Conservation (phyloP, 2,329 filamentous ascomycete genomes). For the Xylaria multiplex region DNA sequence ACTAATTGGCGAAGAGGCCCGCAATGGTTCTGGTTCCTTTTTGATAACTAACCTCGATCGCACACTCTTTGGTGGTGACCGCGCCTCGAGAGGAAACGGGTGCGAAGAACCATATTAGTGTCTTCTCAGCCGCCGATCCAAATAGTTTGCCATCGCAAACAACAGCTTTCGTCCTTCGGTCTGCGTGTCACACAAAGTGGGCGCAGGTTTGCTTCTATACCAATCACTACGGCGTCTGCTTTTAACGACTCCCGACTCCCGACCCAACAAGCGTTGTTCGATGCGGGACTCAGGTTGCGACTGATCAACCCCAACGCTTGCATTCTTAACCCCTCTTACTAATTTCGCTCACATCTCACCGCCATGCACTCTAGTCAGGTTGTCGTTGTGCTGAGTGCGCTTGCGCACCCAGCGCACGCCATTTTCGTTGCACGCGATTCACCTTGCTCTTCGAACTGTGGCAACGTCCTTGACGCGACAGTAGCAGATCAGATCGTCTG, state of each 20-base stretch:
- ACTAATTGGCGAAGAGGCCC: conserved; percentile 11
- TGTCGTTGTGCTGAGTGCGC: conserved; percentile 24
- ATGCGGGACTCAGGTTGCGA: conserved; percentile 12
- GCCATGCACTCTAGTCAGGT: conserved; percentile 21
- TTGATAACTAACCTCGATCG: conserved; percentile 19
- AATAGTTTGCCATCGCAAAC: conserved; percentile 15
- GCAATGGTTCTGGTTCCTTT: conserved; percentile 18
- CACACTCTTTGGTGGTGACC: conserved; percentile 30
- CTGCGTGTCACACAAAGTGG: neutral
- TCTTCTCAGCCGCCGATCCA: conserved; percentile 13
- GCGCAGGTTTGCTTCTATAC: conserved; percentile 26
- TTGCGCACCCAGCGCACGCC: conserved; percentile 19
- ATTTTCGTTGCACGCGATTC: conserved; percentile 49
- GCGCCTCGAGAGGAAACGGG: conserved; percentile 25
- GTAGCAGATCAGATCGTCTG: conserved; percentile 61
- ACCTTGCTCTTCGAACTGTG: conserved; percentile 61
- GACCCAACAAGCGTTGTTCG: neutral
- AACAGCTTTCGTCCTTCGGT: conserved; percentile 15
- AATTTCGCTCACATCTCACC: conserved; percentile 1
- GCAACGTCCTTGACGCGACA: conserved; percentile 62
- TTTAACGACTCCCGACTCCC: neutral
- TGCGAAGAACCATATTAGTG: conserved; percentile 17
- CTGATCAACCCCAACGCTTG: conserved; percentile 4
- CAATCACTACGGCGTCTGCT: conserved; percentile 10
- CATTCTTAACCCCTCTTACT: conserved; percentile 12